Percentiles rank a stretch among this genome's conserved stretches.
These are phyloP conservation scores for Porogramme epimiltina DNA, from an alignment of 1,284 basidiomycete genomes.

Conservation along the genomic window DNA sequence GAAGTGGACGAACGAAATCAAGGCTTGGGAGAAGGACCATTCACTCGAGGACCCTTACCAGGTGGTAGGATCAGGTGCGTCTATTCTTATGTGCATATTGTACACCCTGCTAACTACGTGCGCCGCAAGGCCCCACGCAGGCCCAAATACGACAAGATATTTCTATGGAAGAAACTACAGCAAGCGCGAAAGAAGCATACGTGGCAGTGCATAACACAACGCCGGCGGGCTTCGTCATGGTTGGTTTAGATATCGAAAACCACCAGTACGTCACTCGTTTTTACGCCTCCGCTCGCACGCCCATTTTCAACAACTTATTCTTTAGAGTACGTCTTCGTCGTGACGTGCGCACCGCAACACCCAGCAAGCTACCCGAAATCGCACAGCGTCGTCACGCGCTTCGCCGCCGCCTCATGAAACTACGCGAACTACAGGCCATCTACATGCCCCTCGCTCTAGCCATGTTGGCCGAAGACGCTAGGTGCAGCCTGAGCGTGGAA, in stretches of 20 bases:
- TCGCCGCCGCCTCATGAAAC: background rate
- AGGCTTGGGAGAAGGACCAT: slow-evolving; percentile 8
- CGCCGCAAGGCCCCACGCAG: slow-evolving; percentile 1
- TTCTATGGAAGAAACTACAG: background rate
- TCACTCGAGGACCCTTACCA: slow-evolving; percentile 7
- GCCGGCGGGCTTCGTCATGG: slow-evolving; percentile 4
- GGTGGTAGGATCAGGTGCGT: background rate
- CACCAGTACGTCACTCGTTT: slow-evolving; percentile 9
- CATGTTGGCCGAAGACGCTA: background rate
- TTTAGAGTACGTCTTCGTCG: background rate
- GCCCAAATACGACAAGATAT: background rate
- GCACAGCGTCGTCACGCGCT: slow-evolving; percentile 5
- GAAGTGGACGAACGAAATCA: background rate
- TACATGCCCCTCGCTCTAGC: slow-evolving; percentile 7
- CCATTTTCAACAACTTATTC: background rate
- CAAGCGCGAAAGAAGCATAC: background rate
- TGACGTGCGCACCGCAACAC: background rate
- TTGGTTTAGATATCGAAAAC: slow-evolving; percentile 16
- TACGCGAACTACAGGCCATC: slow-evolving; percentile 5
- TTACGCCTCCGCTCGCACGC: no score
- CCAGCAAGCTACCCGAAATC: background rate
- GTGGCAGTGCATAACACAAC: slow-evolving; percentile 4
- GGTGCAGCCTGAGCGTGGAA: slow-evolving; percentile 1
- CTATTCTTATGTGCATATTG: background rate
- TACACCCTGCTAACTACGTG: background rate